phyloP scores from a whole-genome alignment of 2,329 filamentous ascomycete species.

The Xylaria sp. region DNA sequence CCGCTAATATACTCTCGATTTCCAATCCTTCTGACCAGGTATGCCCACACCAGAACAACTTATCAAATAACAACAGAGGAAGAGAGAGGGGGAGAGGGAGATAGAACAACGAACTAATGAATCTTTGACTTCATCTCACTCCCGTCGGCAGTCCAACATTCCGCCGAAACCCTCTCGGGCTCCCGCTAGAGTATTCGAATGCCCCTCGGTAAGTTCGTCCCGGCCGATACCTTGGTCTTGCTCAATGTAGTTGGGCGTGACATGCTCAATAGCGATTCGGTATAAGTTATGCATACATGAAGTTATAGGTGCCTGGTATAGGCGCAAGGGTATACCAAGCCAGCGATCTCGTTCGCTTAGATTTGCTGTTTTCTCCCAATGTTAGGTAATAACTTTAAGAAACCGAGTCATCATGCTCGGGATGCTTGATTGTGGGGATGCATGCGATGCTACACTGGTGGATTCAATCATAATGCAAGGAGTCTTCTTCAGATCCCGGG shows the following conservation, averaged over 20 bases:
- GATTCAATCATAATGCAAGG: background rate
- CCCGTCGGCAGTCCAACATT: background rate
- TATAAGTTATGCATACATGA: background rate
- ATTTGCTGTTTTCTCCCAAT: background rate
- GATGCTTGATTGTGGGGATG: slow-evolving; percentile 3
- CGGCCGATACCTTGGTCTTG: background rate
- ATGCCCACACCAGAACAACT: background rate
- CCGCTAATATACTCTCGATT: slow-evolving; percentile 7
- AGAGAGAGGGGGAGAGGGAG: background rate
- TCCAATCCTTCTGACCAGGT: slow-evolving; percentile 12
- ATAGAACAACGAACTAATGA: background rate
- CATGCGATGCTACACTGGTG: background rate
- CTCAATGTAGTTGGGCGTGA: background rate
- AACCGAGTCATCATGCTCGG: background rate
- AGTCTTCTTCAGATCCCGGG: background rate
- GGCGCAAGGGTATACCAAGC: background rate
- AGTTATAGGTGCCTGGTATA: background rate
- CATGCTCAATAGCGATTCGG: too few species aligned
- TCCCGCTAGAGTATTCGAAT: too few species aligned
- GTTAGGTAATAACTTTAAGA: background rate
- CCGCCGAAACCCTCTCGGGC: background rate
- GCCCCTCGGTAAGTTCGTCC: background rate
- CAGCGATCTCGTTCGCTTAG: background rate
- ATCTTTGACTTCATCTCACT: background rate
- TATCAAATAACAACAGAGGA: slow-evolving; percentile 2